phyloP scores from a whole-genome alignment of 768 basidiomycete genomes.

The Pisolithus marmoratus region DNA sequence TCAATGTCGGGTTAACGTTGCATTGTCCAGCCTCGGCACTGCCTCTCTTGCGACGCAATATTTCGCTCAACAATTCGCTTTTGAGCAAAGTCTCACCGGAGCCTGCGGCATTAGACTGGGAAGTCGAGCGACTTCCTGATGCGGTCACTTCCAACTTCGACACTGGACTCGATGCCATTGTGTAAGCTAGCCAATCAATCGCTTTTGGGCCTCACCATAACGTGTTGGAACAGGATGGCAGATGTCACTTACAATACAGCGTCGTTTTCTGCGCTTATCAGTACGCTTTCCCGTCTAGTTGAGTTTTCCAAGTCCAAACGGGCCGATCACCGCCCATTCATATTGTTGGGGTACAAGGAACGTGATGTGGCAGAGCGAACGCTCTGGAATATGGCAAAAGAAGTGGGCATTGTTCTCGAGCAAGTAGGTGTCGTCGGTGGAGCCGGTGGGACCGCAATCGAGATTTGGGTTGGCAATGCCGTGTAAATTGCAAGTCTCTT shows the following conservation, averaged over 20 bases:
- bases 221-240: slow-evolving; percentile 59
- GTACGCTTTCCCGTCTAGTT: slow-evolving; percentile 55
- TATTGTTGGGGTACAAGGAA: slow-evolving; percentile 84
- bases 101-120: slow-evolving; percentile 67
- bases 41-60: slow-evolving; percentile 70
- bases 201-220: neutral
- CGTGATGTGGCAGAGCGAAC: slow-evolving; percentile 70
- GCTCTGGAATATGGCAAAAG: slow-evolving; percentile 59
- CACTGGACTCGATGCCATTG: slow-evolving; percentile 52
- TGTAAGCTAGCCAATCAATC: slow-evolving; percentile 42
- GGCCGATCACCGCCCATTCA: slow-evolving; percentile 32
- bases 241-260: slow-evolving; percentile 91
- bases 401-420: slow-evolving; percentile 50
- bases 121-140: slow-evolving; percentile 48
- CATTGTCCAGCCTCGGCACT: slow-evolving; percentile 68
- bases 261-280: slow-evolving; percentile 72
- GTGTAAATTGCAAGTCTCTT: too few species aligned
- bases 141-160: slow-evolving; percentile 28
- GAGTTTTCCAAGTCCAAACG: slow-evolving; percentile 9
- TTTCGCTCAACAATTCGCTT: slow-evolving; percentile 38
- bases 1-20: neutral
- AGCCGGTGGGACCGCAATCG: slow-evolving; percentile 57
- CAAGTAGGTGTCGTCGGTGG: slow-evolving; percentile 52
- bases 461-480: slow-evolving; percentile 59
- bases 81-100: slow-evolving; percentile 27